Conservation (phyloP, 176 grass and related monocot genomes). For the Aegilops tauschii region DNA sequence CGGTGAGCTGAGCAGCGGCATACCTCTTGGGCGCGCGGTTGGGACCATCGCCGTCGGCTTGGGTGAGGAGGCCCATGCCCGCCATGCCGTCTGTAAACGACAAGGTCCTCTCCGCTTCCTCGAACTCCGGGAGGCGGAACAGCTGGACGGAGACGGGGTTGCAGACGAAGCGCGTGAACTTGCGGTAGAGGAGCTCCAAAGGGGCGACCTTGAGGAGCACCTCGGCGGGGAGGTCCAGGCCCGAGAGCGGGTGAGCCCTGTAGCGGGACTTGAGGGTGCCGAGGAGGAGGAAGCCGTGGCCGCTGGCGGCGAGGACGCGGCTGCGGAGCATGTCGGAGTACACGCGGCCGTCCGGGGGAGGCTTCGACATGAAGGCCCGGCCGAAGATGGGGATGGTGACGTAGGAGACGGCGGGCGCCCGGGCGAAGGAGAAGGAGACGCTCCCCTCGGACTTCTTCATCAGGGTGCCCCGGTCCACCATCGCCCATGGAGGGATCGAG, state of each 20-base stretch:
- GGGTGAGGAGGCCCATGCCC: slow-evolving; percentile 3
- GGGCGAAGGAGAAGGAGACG: not conserved
- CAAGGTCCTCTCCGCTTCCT: not conserved
- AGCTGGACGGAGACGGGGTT: slow-evolving; percentile 11
- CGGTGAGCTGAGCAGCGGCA: not conserved
- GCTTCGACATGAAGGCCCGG: not conserved
- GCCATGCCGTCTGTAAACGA: not conserved
- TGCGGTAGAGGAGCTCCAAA: not conserved
- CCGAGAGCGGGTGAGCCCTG: not conserved
- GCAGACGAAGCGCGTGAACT: slow-evolving; percentile 7
- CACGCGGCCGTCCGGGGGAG: no score
- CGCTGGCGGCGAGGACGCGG: not conserved
- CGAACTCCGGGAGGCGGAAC: not conserved
- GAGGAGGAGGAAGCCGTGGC: not conserved
- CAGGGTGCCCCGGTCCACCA: not conserved
- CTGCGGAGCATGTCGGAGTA: not conserved
- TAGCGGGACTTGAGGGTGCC: not conserved
- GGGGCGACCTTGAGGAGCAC: not conserved
- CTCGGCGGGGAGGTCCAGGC: not conserved
- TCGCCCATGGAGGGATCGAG: not conserved
- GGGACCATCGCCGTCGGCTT: not conserved
- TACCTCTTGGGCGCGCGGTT: not conserved
- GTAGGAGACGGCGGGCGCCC: not conserved
- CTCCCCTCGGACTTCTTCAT: not conserved
- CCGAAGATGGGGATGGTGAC: not conserved